Percentiles rank a stretch among this genome's conserved stretches.
phyloP scores from a whole-genome alignment of 306 rosid species.

The Ormosia emarginata region DNA sequence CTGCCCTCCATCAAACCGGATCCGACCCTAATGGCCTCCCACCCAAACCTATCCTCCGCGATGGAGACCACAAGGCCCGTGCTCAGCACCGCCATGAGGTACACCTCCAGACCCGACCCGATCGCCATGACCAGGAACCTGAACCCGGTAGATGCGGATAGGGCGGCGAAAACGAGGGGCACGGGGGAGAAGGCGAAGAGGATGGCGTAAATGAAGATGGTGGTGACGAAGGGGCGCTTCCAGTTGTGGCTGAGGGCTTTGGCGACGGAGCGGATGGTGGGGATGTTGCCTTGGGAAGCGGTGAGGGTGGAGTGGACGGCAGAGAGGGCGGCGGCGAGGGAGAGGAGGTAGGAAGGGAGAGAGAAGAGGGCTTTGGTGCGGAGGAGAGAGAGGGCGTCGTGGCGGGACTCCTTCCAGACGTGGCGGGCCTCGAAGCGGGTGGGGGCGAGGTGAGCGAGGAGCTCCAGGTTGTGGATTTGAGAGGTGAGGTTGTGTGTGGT shows the following conservation, averaged over 20 bases:
- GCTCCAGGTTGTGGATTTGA: slow-evolving; percentile 61
- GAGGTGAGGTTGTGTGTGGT: slow-evolving; percentile 38
- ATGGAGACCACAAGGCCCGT: slow-evolving; percentile 58
- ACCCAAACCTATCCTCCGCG: slow-evolving; percentile 63
- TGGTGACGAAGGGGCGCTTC: slow-evolving; percentile 47
- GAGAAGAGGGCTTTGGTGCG: slow-evolving; percentile 50
- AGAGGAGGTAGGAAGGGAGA: slow-evolving; percentile 51
- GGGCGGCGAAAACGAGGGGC: slow-evolving; percentile 21
- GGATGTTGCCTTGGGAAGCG: slow-evolving; percentile 22
- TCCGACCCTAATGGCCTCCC: slow-evolving; percentile 59
- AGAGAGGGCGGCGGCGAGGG: slow-evolving; percentile 58
- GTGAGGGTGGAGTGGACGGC: slow-evolving; percentile 45
- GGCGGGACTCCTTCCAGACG: slow-evolving; percentile 62
- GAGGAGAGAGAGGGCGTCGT: slow-evolving; percentile 57
- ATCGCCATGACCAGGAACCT: neutral
- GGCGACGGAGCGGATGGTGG: slow-evolving; percentile 33
- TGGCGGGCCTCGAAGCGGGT: slow-evolving; percentile 83
- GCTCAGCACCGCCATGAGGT: slow-evolving; percentile 60
- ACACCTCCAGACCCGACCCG: slow-evolving; percentile 44
- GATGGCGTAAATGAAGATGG: slow-evolving; percentile 46
- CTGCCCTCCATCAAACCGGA: slow-evolving; percentile 47
- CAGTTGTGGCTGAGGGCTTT: slow-evolving; percentile 26
- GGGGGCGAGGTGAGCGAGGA: slow-evolving; percentile 52
- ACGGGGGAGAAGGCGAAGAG: slow-evolving; percentile 39
- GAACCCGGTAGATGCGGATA: slow-evolving; percentile 1